phyloP scores from a whole-genome alignment of 495 filamentous ascomycete species.

The Aspergillus leporis region DNA sequence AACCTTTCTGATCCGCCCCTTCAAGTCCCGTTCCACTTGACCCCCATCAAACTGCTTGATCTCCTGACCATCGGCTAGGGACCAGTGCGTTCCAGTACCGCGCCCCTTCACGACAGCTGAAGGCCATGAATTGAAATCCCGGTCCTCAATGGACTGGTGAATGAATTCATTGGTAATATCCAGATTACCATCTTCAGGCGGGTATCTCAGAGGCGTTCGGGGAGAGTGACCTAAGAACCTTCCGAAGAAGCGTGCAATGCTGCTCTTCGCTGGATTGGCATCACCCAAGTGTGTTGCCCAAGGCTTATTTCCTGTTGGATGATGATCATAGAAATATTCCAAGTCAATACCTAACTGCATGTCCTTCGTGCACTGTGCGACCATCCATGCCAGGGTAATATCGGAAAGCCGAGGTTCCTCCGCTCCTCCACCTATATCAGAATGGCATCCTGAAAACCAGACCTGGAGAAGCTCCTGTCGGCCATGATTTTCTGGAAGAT shows the following conservation, averaged over 20 bases:
- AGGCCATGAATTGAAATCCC: conserved; percentile 11
- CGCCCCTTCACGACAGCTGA: not conserved
- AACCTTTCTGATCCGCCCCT: not conserved
- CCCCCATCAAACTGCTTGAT: not conserved
- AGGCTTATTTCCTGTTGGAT: not conserved
- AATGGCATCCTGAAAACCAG: conserved; percentile 59
- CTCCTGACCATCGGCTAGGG: not conserved
- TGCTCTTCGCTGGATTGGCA: conserved; percentile 1
- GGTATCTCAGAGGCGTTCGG: conserved; percentile 24
- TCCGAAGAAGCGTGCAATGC: conserved; percentile 9
- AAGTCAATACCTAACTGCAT: conserved; percentile 26
- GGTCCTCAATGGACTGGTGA: conserved; percentile 29
- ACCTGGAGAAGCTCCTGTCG: conserved; percentile 42
- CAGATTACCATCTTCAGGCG: not conserved
- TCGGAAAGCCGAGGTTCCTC: conserved; percentile 37
- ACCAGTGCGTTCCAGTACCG: not conserved
- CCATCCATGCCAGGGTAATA: conserved; percentile 52
- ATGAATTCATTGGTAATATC: conserved; percentile 26
- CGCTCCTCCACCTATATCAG: conserved; percentile 52
- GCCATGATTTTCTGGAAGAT: conserved; percentile 28
- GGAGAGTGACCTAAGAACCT: conserved; percentile 15
- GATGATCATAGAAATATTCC: conserved; percentile 19
- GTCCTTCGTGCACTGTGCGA: conserved; percentile 32
- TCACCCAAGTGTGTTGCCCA: conserved; percentile 22
- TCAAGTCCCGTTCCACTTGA: not conserved